Evolutionary conservation across 2,329 filamentous ascomycete genomes (phyloP).

Genomic region (Aspergillus sp.): DNA sequence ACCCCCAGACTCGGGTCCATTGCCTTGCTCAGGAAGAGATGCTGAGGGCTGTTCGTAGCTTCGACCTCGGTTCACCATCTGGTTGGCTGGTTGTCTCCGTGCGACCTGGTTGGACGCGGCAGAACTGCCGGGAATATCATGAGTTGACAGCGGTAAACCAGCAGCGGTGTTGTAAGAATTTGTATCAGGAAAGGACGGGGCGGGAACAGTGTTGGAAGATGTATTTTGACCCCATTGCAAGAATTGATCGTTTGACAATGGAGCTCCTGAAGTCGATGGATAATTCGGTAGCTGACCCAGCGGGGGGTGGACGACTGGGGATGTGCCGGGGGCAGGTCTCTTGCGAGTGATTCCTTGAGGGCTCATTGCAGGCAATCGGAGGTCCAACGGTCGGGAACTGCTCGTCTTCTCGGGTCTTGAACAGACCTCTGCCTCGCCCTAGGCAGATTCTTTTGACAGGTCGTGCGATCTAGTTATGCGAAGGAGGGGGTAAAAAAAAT

Average conservation of each 20-base stretch:
- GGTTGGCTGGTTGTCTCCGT: conserved; percentile 39
- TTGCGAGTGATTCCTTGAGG: conserved; percentile 59
- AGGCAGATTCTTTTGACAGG: neutral
- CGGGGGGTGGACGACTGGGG: conserved; percentile 60
- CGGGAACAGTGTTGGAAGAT: conserved; percentile 30
- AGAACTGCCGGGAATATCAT: conserved; percentile 53
- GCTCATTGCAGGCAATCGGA: conserved; percentile 31
- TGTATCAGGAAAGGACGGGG: conserved; percentile 41
- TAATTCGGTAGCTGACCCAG: conserved; percentile 53
- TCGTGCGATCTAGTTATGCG: neutral
- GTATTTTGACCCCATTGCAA: conserved; percentile 55
- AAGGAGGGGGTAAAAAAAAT: neutral
- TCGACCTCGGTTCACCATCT: conserved; percentile 39
- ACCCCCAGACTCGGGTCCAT: conserved; percentile 35
- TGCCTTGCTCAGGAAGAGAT: conserved; percentile 29
- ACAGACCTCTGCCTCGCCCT: neutral
- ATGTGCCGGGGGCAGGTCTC: conserved; percentile 70
- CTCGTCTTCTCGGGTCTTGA: neutral
- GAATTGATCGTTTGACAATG: conserved; percentile 54
- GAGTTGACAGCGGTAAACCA: conserved; percentile 49
- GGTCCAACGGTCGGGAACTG: conserved; percentile 11
- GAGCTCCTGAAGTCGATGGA: conserved; percentile 42
- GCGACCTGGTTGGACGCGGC: conserved; percentile 42
- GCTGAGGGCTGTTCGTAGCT: conserved; percentile 39
- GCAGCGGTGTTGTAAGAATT: conserved; percentile 32